Conservation (phyloP, 2,329 filamentous ascomycete species). For the Phaeosphaeriaceae sp. region DNA sequence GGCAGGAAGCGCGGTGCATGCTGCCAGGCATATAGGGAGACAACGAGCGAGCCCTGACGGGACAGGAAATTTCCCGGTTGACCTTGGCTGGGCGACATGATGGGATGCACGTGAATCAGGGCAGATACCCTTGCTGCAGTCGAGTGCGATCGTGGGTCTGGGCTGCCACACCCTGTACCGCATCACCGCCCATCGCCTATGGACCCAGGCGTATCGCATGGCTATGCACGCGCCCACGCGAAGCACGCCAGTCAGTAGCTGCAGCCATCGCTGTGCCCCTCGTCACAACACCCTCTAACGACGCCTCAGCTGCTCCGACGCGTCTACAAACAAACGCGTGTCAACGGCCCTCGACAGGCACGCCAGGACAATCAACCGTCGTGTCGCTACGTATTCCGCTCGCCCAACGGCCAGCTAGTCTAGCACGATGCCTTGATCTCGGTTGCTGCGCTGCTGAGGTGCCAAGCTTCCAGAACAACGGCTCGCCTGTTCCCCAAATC, state of each 20-base stretch:
- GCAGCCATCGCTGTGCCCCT: conserved; percentile 18
- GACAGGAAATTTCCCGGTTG: conserved; percentile 29
- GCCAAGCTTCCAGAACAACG: conserved; percentile 24
- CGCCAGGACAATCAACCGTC: no score
- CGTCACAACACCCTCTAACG: conserved; percentile 9
- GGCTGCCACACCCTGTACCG: conserved; percentile 31
- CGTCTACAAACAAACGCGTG: conserved; percentile 10
- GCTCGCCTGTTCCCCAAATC: conserved; percentile 8
- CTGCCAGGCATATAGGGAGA: conserved; percentile 20
- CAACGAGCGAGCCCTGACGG: conserved; percentile 26
- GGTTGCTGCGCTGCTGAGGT: conserved; percentile 3
- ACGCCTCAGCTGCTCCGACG: conserved; percentile 3
- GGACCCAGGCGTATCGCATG: conserved; percentile 26
- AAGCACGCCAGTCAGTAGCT: conserved; percentile 26
- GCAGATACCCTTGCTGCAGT: conserved; percentile 30
- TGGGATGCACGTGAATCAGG: conserved; percentile 36
- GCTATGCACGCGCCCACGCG: conserved; percentile 18
- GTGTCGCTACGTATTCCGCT: conserved; percentile 23
- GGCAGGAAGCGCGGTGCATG: conserved; percentile 26
- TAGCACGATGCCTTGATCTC: neutral
- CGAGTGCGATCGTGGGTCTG: conserved; percentile 23
- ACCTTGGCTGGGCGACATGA: conserved; percentile 22
- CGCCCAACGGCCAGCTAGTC: conserved; percentile 9
- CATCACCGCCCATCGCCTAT: conserved; percentile 34
- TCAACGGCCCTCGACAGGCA: conserved; percentile 8